Evolutionary conservation across 2,329 filamentous ascomycete genomes (phyloP), one percentile per base, ranked within the genome.

Genomic region (Aspergillus latus): DNA sequence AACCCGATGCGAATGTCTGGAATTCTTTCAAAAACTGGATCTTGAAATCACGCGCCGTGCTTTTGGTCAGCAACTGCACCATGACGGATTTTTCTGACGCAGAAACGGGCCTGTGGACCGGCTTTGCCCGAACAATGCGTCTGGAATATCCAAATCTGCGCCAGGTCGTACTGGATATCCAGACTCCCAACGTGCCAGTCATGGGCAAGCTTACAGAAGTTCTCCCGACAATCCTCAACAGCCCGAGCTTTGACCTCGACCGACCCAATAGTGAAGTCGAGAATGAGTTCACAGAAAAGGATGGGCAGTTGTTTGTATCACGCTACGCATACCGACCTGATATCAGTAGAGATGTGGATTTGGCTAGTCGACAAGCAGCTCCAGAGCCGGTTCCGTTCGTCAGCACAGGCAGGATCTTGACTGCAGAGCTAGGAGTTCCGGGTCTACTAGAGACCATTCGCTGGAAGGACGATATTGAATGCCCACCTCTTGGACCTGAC

Each of bases 401-500:
- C 9, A 32, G 46, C 1, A 50, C 37, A 1, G 40, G 26, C 39
- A 46, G 52, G 3, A 50, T 10, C 7, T 16, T 55, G 32, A 21
- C 52, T 45, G 52, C 52, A 2, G 52, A 55, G 15, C 52, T 55
- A n/a, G 52, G 52, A 3, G 52, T 55, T 5, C 39, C 39, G 11
- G 52, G 52, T n/a, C 30, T 55, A 1, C 34, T 55, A 3, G 52
- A 55, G n/a, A 55, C 37, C 10, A 55, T 55, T n/a, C 52, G 52
- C 32, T 55, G 52, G 52, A 55, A 49, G 30, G 52, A 55, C 43
- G 52, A 55, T 28, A 28, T 50, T 10, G 52, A 49, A 15, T 39
- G 29, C 8, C 52, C 52, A 2, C 30, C 39, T 30, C 39, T 55
- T 15, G 52, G 52, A 2, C 52, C 52, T n/a, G 53, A 56, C 10